These are phyloP conservation scores for Phytophthora melonis DNA, from an alignment of 352 stramenopile genomes.

Conservation along the genomic window DNA sequence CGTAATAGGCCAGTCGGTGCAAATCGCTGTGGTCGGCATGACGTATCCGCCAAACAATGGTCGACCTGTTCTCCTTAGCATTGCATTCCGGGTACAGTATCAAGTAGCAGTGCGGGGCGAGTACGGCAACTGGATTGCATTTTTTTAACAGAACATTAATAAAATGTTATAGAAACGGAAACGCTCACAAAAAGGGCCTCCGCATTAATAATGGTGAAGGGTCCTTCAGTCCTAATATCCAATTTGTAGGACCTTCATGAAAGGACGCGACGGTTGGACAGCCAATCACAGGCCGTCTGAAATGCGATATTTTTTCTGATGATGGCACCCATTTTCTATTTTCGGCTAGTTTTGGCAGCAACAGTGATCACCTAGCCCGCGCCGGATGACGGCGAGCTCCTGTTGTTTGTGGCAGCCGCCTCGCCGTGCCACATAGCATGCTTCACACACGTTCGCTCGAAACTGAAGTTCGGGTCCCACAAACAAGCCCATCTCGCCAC, in stretches of 20 bases:
- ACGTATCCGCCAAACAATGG: not conserved
- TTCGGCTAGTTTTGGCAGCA: not conserved
- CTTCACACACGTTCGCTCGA: not conserved
- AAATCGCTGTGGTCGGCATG: constrained; percentile 4
- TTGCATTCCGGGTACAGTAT: too few relatives aligned
- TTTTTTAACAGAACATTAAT: too few relatives aligned
- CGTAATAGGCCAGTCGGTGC: constrained; percentile 12
- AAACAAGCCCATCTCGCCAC: not conserved
- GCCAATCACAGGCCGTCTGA: not conserved
- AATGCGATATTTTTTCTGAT: not conserved
- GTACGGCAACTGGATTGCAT: too few relatives aligned
- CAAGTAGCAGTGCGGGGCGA: too few relatives aligned
- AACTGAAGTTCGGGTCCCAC: not conserved
- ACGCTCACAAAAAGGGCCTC: too few relatives aligned
- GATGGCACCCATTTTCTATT: not conserved
- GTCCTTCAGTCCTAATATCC: too few relatives aligned
- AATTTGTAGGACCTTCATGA: too few relatives aligned
- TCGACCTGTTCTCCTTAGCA: too few relatives aligned
- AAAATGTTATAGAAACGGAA: too few relatives aligned
- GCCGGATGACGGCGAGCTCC: not conserved
- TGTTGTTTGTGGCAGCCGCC: not conserved
- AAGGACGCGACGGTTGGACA: not conserved
- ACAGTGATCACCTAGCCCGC: not conserved
- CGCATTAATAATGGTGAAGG: too few relatives aligned
- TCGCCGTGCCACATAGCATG: not conserved